phyloP scores from a whole-genome alignment of 306 rosid genomes.

The Carpinus viminea region DNA sequence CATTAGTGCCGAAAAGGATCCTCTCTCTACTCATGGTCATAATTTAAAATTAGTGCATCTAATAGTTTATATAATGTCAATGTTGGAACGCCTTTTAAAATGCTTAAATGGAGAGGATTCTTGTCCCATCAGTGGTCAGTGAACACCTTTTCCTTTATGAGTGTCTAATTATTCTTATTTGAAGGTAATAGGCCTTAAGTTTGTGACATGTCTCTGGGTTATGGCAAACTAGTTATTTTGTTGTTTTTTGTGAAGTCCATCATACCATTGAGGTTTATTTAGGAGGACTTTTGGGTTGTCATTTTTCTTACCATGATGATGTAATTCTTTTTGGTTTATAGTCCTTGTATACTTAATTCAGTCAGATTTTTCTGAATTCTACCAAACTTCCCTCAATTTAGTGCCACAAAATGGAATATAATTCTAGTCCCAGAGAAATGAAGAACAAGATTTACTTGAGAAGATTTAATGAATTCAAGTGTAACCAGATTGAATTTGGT shows the following conservation, averaged over 20 bases:
- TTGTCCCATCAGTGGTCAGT: too few relatives aligned
- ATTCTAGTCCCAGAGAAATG: too few relatives aligned
- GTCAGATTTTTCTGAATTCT: not conserved
- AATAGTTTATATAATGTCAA: too few relatives aligned
- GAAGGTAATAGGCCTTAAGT: not conserved
- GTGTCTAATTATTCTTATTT: not conserved
- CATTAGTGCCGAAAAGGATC: not conserved
- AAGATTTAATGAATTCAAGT: not conserved
- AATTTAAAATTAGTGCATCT: too few relatives aligned
- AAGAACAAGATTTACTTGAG: not conserved
- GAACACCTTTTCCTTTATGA: not conserved
- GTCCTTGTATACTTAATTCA: not conserved
- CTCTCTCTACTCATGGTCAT: too few relatives aligned
- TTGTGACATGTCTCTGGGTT: constrained; percentile 4
- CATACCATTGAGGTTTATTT: not conserved
- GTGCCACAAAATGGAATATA: too few relatives aligned
- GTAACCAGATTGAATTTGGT: not conserved
- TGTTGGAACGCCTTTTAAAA: too few relatives aligned
- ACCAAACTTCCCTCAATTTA: too few relatives aligned
- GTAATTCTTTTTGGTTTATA: not conserved
- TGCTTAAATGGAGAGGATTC: too few relatives aligned
- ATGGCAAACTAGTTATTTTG: not conserved
- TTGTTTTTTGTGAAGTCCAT: not conserved
- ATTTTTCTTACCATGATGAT: not conserved
- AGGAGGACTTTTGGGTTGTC: constrained; percentile 2